A percentile compares a stretch with the other conserved stretches of the same genome.
Conservation (phyloP, 106 monocot genomes). For the Allium cepa region DNA sequence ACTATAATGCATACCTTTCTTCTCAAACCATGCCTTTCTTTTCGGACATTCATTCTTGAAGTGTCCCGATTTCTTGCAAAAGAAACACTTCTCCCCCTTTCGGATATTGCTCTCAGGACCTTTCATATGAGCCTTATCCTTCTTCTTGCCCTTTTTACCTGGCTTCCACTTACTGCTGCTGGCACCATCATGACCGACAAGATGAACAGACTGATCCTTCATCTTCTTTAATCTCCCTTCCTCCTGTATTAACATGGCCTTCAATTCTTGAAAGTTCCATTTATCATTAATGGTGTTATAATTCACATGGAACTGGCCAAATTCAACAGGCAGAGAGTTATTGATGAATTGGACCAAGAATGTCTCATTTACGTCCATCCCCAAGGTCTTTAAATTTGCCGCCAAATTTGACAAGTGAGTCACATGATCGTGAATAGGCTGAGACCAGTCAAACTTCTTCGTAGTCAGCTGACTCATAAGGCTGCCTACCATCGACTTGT, state of each 20-base stretch:
- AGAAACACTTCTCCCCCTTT: background rate
- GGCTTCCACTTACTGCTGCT: background rate
- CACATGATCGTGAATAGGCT: constrained; percentile 4
- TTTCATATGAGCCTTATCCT: background rate
- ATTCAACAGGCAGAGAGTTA: background rate
- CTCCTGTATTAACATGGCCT: constrained; percentile 4
- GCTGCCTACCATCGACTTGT: background rate
- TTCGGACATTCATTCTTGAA: too few relatives aligned
- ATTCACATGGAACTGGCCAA: background rate
- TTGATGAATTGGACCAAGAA: constrained; percentile 19
- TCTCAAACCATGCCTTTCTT: too few relatives aligned
- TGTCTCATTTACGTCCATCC: constrained; percentile 10
- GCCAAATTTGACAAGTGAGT: constrained; percentile 9
- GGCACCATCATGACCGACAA: background rate
- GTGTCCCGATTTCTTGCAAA: too few relatives aligned
- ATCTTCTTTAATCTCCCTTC: constrained; percentile 1
- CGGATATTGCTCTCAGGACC: background rate
- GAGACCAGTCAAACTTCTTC: too few relatives aligned
- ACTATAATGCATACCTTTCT: too few relatives aligned
- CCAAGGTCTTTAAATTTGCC: constrained; percentile 5
- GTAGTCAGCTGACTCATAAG: constrained; percentile 1
- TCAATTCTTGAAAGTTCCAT: constrained; percentile 1
- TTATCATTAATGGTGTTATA: background rate
- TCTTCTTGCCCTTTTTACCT: constrained; percentile 1
- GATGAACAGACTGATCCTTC: background rate